Evolutionary conservation across 2,329 filamentous ascomycete genomes (phyloP).

Genomic region (Fusarium pilosicola): DNA sequence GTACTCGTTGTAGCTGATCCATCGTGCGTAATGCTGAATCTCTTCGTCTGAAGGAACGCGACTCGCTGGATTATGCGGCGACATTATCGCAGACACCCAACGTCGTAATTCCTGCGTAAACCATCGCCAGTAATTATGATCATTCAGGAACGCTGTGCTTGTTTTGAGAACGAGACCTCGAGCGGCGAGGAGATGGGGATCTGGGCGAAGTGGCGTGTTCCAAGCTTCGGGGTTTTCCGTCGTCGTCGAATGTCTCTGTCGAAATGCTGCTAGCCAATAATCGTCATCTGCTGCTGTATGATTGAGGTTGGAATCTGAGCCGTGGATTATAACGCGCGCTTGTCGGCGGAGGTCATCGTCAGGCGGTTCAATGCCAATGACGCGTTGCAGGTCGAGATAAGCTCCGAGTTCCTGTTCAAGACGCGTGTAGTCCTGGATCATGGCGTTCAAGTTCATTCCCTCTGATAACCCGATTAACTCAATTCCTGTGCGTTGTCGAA

Average conservation of each 20-base stretch:
- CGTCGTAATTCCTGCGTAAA: conserved; percentile 36
- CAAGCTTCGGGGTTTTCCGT: conserved; percentile 7
- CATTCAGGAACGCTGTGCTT: conserved; percentile 35
- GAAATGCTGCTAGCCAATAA: conserved; percentile 37
- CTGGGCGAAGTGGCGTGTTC: neutral
- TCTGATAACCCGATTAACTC: neutral
- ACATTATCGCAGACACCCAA: conserved; percentile 42
- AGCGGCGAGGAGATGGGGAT: conserved; percentile 19
- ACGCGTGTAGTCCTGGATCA: conserved; percentile 37
- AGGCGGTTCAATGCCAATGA: conserved; percentile 30
- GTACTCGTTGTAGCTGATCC: conserved; percentile 43
- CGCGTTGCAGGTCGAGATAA: conserved; percentile 28
- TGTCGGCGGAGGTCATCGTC: conserved; percentile 36
- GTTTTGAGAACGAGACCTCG: conserved; percentile 26
- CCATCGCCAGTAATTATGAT: conserved; percentile 40
- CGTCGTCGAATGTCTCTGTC: conserved; percentile 30
- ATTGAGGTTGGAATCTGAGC: conserved; percentile 23
- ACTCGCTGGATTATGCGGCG: conserved; percentile 37
- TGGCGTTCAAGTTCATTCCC: conserved; percentile 4
- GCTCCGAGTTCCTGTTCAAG: conserved; percentile 29
- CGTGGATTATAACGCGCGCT: conserved; percentile 31
- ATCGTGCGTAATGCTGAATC: conserved; percentile 43
- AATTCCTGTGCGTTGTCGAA: conserved; percentile 31
- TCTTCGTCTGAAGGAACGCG: conserved; percentile 40
- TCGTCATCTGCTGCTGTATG: conserved; percentile 40